These are phyloP conservation scores for Solanum sparsipilum DNA, from an alignment of 257 asterid species.

Conservation along the genomic window DNA sequence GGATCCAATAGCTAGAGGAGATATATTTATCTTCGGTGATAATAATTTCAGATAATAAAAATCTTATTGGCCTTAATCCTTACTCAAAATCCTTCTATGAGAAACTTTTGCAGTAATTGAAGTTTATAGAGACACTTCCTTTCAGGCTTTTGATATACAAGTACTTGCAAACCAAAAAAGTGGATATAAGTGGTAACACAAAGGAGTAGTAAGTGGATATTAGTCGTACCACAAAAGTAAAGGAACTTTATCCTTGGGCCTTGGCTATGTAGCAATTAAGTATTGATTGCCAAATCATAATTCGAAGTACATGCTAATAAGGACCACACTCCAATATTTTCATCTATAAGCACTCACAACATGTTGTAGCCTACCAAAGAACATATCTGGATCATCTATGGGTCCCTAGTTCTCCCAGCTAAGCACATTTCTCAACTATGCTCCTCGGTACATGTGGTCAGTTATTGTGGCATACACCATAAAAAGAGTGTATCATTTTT, in stretches of 20 bases:
- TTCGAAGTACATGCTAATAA: neutral
- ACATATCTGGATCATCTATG: neutral
- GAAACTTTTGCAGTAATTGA: neutral
- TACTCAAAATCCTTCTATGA: neutral
- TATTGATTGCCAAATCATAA: neutral
- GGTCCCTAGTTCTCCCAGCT: neutral
- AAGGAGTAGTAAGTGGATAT: neutral
- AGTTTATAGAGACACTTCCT: neutral
- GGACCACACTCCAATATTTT: neutral
- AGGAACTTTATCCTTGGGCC: neutral
- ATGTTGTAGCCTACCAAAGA: neutral
- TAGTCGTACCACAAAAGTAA: neutral
- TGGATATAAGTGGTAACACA: neutral
- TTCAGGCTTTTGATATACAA: neutral
- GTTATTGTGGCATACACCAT: neutral
- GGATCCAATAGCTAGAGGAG: neutral
- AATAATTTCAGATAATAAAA: neutral
- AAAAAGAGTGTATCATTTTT: neutral
- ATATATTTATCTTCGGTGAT: neutral
- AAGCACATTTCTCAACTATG: neutral
- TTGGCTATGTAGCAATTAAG: neutral
- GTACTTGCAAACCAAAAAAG: neutral
- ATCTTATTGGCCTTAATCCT: neutral
- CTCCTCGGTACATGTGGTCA: neutral
- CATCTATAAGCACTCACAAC: neutral